Evolutionary conservation across 306 rosid species (phyloP).

Genomic region (Bauhinia variegata): DNA sequence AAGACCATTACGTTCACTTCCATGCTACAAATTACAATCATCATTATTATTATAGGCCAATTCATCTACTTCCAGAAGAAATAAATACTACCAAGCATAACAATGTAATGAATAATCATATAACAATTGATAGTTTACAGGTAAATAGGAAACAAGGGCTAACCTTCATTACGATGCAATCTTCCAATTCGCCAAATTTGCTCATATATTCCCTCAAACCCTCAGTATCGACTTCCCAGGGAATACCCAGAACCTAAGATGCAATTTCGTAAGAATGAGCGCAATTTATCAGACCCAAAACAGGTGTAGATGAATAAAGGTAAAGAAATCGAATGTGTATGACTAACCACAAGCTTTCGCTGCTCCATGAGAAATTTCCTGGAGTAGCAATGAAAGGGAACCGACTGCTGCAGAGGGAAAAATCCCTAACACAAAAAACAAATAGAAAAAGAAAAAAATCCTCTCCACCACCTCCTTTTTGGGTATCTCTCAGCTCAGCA

Average conservation of each 20-base stretch:
- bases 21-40: neutral
- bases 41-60: neutral
- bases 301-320: neutral
- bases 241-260: conserved; percentile 74
- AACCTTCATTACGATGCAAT: conserved; percentile 91
- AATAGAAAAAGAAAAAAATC: conserved; percentile 35
- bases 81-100: neutral
- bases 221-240: conserved; percentile 85
- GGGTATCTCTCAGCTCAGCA: conserved; percentile 46
- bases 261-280: conserved; percentile 1
- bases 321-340: neutral
- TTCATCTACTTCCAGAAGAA: neutral
- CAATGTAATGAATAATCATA: neutral
- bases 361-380: conserved; percentile 64
- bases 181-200: conserved; percentile 86
- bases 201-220: conserved; percentile 79
- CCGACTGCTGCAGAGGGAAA: conserved; percentile 32
- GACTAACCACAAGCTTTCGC: conserved; percentile 92
- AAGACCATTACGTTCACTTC: neutral
- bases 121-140: neutral
- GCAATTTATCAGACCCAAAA: neutral
- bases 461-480: conserved; percentile 53
- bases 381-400: conserved; percentile 31
- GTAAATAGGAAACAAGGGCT: conserved; percentile 22
- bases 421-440: conserved; percentile 46